A percentile compares a stretch with the other conserved stretches of the same genome.
Evolutionary conservation across 2,329 filamentous ascomycete species (phyloP).

Genomic region (Botrytis hyacinthi): DNA sequence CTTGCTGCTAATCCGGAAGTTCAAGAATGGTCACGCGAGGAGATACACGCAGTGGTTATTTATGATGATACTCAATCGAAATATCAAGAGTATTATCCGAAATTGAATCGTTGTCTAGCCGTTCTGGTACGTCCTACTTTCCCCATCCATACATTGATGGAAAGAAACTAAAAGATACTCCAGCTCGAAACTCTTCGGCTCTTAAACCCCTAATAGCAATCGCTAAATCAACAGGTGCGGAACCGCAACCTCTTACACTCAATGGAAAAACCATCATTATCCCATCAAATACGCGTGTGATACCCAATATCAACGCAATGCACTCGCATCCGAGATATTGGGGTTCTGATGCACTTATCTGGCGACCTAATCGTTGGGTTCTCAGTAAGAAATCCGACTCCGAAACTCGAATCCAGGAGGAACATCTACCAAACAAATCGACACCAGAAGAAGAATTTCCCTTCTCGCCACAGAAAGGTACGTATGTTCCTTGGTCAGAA

Average conservation of each 20-base stretch:
- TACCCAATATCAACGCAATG: background rate
- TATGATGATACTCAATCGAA: constrained; percentile 35
- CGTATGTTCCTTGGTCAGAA: constrained; percentile 26
- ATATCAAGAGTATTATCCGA: constrained; percentile 42
- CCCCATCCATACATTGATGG: background rate
- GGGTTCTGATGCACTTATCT: background rate
- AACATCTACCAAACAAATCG: background rate
- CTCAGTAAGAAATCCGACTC: background rate
- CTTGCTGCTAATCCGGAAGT: constrained; percentile 28
- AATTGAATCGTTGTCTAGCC: constrained; percentile 43
- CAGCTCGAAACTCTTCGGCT: constrained; percentile 13
- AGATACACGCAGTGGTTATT: constrained; percentile 32
- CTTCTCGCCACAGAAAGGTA: constrained; percentile 16
- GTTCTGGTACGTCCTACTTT: constrained; percentile 36
- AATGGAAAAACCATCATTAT: background rate
- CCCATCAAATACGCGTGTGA: background rate
- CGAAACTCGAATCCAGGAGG: background rate
- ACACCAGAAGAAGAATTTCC: background rate
- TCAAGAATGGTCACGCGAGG: constrained; percentile 30
- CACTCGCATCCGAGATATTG: background rate
- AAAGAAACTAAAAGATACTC: background rate
- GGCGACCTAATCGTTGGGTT: background rate
- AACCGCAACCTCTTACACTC: background rate
- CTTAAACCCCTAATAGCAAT: background rate
- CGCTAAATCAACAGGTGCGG: background rate